These are phyloP conservation scores for Melaleuca alternifolia DNA, from an alignment of 345 rosid genomes.

Conservation along the genomic window DNA sequence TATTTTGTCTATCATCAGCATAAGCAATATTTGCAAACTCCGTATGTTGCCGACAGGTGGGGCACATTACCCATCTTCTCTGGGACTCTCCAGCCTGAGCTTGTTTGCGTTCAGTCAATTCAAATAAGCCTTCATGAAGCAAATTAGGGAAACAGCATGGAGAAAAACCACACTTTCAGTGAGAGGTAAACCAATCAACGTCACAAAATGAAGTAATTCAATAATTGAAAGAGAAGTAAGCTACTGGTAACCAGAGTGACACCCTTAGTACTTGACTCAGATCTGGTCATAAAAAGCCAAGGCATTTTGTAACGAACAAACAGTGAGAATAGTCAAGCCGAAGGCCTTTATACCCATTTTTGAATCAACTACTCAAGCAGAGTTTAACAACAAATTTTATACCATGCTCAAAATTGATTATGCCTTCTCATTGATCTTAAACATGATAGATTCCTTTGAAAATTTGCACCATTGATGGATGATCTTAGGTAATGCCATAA, in stretches of 20 bases:
- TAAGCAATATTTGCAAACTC: conserved; percentile 73
- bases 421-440: not conserved
- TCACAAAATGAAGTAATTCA: not conserved
- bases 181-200: not conserved
- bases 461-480: not conserved
- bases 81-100: conserved; percentile 27
- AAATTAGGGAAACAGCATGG: conserved; percentile 3
- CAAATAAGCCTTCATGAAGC: conserved; percentile 52
- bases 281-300: not conserved
- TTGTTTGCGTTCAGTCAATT: conserved; percentile 57
- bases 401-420: not conserved
- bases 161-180: not conserved
- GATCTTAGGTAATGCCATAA: not conserved
- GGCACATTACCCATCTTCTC: conserved; percentile 84
- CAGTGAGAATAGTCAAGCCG: not conserved
- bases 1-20: conserved; percentile 56
- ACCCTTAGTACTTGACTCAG: not conserved
- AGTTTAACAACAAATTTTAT: not conserved
- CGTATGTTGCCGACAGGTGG: conserved; percentile 85
- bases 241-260: not conserved
- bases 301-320: not conserved
- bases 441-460: not conserved
- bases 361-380: not conserved
- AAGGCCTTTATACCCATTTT: not conserved
- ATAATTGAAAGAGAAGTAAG: not conserved